Evolutionary conservation across 176 grass and related monocot genomes (phyloP), one percentile per base, ranked within the genome.

Genomic region (Pharus latifolius): DNA sequence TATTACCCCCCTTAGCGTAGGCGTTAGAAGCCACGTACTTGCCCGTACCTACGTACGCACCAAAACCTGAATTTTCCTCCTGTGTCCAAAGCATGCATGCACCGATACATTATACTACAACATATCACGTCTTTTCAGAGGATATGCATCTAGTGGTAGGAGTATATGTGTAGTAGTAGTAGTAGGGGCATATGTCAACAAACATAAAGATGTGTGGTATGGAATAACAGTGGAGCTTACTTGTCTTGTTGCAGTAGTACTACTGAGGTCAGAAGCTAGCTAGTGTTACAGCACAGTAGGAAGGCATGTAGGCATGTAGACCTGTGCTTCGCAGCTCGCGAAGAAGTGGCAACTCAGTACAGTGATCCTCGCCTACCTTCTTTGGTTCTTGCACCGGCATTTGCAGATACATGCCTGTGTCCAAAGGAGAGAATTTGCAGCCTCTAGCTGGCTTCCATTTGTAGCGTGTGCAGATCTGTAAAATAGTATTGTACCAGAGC

Each of bases 381-480:
- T 55, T 12, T 17, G 73, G 34, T 44, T 11, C 48, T 22, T 20
- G 32, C 58, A 74, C 43, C 56, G 26, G 49, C 35, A 49, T 38
- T 3, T 19, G 15, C 64, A 44, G 44, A 28, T 23, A 28, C 32
- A 80, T 48, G 75, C 45, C 11, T 60, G 76, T 69, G 18, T 17
- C 25, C 27, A 44, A 55, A 47, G 40, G 50, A 65, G 78, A 81
- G 60, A 81, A 81, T 73, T 81, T 12, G 60, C 69, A 49, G 78
- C 59, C 32, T 20, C 30, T 57, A 68, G 69, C 59, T 65, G 38
- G 59, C 60, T 73, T 65, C 28, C 59, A 26, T 65, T 56, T 73
- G 59, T 28, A n/a, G 28, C 45, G 32, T 49, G 54, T 4, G 30
- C 64, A 40, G 64, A 40, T 27, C 34, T 60, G 52, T 60, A 11